phyloP scores from a whole-genome alignment of 2,329 filamentous ascomycete species.

The Didymella pinodella region DNA sequence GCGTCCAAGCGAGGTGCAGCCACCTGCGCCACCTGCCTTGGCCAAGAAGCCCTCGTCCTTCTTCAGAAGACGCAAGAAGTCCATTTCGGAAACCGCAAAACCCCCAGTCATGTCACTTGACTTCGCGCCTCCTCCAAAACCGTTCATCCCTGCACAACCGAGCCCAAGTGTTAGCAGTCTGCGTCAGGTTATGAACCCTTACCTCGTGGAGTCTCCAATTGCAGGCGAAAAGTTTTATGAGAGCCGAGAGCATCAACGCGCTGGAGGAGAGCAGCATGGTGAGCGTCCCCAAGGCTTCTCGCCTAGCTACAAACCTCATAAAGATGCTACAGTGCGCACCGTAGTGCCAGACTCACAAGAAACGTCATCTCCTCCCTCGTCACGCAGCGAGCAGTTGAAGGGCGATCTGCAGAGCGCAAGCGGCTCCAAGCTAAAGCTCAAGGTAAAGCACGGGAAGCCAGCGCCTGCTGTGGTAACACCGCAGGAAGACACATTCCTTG shows the following conservation, averaged over 20 bases:
- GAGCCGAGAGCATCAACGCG: slow-evolving; percentile 38
- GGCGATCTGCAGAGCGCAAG: slow-evolving; percentile 32
- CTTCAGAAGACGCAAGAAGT: slow-evolving; percentile 93
- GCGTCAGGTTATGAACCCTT: slow-evolving; percentile 86
- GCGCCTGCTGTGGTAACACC: slow-evolving; percentile 29
- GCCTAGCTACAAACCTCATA: slow-evolving; percentile 76
- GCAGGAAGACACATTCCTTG: slow-evolving; percentile 59
- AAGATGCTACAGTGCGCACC: slow-evolving; percentile 74
- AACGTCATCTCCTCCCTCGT: slow-evolving; percentile 31
- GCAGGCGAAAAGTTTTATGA: slow-evolving; percentile 38
- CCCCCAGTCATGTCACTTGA: slow-evolving; percentile 65
- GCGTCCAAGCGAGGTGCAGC: slow-evolving; percentile 34
- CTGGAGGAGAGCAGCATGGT: slow-evolving; percentile 38
- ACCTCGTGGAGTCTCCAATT: slow-evolving; percentile 59
- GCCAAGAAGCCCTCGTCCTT: slow-evolving; percentile 95
- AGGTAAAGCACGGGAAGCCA: slow-evolving; percentile 47
- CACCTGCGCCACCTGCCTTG: slow-evolving; percentile 54
- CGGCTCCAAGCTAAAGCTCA: slow-evolving; percentile 53
- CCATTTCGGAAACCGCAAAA: slow-evolving; percentile 71
- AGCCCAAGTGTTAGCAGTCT: slow-evolving; percentile 76
- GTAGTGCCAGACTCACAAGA: slow-evolving; percentile 60
- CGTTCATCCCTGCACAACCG: slow-evolving; percentile 43
- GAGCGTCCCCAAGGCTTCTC: slow-evolving; percentile 70
- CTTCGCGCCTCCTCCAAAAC: slow-evolving; percentile 44
- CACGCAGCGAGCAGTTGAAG: slow-evolving; percentile 41